Evolutionary conservation across 768 basidiomycete genomes (phyloP).

Genomic region (Panus rudis): DNA sequence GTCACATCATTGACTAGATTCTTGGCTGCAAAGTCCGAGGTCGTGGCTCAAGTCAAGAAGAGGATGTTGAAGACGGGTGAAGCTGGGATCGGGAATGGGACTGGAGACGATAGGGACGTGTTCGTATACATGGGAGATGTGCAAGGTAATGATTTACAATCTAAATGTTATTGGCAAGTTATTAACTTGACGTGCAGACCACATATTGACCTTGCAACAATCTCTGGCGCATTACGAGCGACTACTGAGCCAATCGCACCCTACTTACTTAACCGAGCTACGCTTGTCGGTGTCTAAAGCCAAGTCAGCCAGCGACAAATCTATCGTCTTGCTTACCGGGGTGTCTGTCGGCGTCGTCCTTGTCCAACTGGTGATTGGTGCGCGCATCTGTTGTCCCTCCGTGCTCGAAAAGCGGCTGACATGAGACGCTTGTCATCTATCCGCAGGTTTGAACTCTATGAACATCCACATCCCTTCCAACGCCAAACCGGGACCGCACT

Average conservation of each 20-base stretch:
- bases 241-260: conserved; percentile 82
- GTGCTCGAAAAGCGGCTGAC: background rate
- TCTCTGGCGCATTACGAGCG: conserved; percentile 82
- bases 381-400: conserved; percentile 13
- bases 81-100: conserved; percentile 29
- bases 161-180: background rate
- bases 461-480: conserved; percentile 66
- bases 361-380: conserved; percentile 54
- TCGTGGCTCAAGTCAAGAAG: conserved; percentile 74
- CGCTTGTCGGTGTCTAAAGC: conserved; percentile 51
- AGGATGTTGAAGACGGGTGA: conserved; percentile 43
- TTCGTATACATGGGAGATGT: conserved; percentile 88
- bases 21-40: conserved; percentile 75
- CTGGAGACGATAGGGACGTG: conserved; percentile 55
- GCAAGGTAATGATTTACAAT: conserved; percentile 51
- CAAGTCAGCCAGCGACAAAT: conserved; percentile 57
- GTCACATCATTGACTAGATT: conserved; percentile 74
- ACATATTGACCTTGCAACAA: conserved; percentile 83
- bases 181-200: conserved; percentile 45
- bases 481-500: conserved; percentile 28
- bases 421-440: background rate
- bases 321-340: conserved; percentile 58
- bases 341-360: conserved; percentile 63
- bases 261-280: conserved; percentile 76
- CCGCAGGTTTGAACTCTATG: conserved; percentile 56